Evolutionary conservation across 179 eudicot genomes (phyloP), one percentile per base, ranked within the genome.

Genomic region (Beta lomatogona): DNA sequence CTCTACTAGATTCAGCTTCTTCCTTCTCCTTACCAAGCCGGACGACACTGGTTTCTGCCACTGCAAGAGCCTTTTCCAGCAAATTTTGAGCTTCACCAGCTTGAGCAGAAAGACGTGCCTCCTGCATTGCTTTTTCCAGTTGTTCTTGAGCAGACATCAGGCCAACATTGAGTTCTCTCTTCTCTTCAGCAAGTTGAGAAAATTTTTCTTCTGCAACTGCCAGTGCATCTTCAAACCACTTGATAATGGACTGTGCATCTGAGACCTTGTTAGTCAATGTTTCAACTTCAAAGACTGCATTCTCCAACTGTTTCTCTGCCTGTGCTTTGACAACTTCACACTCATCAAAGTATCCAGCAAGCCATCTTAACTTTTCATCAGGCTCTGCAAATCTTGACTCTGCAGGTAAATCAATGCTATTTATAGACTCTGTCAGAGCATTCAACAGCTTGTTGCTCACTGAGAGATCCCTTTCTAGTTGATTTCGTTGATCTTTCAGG

Each of bases 161-260:
- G 66, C 82, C 83, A 80, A 52, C 83, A 88, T 90, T 94, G 12
- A 90, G 84, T 85, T 91, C 88, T 68, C 77, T 88, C 86, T 90
- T 93, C 83, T 94, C 98, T 86, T 89, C 91, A 65, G 75, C 41
- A 83, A 96, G 88, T 68, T 55, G 86, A 71, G 91, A 89, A 60
- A 85, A 73, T 67, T 85, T 89, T 68, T 79, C 90, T 78, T 90
- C 88, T 16, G 92, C 92, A 68, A 73, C 85, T 72, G 90, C 86
- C 79, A 93, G 82, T 48, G 93, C 90, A 83, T 89, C 93, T 91
- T 96, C 91, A 46, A 91, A 82, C 65, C 93, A 86, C 80, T 89
- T 85, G 85, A 87, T 87, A n/a, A 82, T 77, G 75, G 83, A 55
- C 53, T 85, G 83, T 13, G 87, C 85, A 79, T 91, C 93, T 25